Percentiles rank a stretch among this genome's conserved stretches.
These are phyloP conservation scores for Thelonectria blattea DNA, from an alignment of 2,329 filamentous ascomycete genomes.

Conservation along the genomic window DNA sequence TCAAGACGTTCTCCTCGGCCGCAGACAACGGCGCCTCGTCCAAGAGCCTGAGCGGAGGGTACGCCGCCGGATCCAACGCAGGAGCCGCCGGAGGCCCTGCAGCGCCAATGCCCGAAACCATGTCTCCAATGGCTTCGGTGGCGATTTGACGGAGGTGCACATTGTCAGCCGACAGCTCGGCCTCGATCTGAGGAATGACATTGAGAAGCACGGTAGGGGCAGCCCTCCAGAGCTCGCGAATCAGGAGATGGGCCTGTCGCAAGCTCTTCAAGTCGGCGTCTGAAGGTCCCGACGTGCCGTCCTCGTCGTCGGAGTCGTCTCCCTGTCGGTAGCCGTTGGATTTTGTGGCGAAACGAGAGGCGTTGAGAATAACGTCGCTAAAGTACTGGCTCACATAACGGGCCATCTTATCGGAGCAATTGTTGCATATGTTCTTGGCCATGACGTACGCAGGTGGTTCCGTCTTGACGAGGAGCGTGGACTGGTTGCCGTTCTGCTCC, in stretches of 20 bases:
- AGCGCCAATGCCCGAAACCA: conserved; percentile 91
- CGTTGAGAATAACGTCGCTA: conserved; percentile 93
- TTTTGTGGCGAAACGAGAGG: conserved; percentile 65
- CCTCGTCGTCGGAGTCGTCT: conserved; percentile 70
- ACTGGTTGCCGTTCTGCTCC: conserved; percentile 76
- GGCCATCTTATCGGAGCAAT: conserved; percentile 91
- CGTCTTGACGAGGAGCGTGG: conserved; percentile 82
- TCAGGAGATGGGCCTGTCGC: conserved; percentile 84
- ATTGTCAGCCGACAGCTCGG: conserved; percentile 90
- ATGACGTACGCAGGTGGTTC: conserved; percentile 94
- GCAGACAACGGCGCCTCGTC: conserved; percentile 57
- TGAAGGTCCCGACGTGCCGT: conserved; percentile 66
- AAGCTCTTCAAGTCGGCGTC: conserved; percentile 88
- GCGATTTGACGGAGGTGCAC: conserved; percentile 84
- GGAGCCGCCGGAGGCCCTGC: conserved; percentile 80
- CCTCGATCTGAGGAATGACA: conserved; percentile 91
- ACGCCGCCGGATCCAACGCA: conserved; percentile 78
- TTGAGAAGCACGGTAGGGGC: conserved; percentile 88
- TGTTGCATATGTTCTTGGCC: conserved; percentile 92
- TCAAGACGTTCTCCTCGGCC: conserved; percentile 67
- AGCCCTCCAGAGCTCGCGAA: conserved; percentile 93
- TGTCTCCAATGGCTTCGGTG: conserved; percentile 92
- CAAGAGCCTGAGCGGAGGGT: conserved; percentile 74
- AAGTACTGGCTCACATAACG: conserved; percentile 96
- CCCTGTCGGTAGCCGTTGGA: conserved; percentile 63